Base-by-base conservation (phyloP, 257 asterid species). In the Nicotiana sylvestris region DNA sequence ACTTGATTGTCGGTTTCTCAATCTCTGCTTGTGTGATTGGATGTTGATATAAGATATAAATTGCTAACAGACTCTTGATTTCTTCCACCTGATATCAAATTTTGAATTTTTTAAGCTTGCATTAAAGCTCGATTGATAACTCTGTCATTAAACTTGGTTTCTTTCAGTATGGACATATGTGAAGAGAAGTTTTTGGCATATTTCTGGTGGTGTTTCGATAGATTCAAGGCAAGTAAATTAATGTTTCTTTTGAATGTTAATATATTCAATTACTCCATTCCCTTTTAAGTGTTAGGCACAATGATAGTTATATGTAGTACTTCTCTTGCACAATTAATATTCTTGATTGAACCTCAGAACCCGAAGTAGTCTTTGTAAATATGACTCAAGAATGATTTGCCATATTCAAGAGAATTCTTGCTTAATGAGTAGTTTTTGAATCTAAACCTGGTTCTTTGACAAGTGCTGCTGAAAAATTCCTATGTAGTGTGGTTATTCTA, bases 191-290 rank as follows among this genome's bases (percentile, higher is more conserved):
- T 95, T 87, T 86, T 95, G 91, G 91, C 89, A 64, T 93, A 93
- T 89, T 95, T 95, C 85, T 95, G 99, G 99, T 93, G 98, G 98
- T 95, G 95, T 86, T 95, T 88, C 86, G 92, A 93, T 84, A 91
- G 93, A 86, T 82, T 93, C 72, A 93, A 93, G 97, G 99, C 88
- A 90, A 82, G 95, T 83, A 58, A 62, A 77, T 76, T 39, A 32
- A 66, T 49, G 33, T 66, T 82, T 46, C 69, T 35, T 76, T 76
- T 43, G 46, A 74, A 15, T 51, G 43, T 29, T 9, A 51, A 51
- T 43, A 49, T 49, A 29, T 76, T 53, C 15, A 25, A 51, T 49
- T 11, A 74, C 6, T 74, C 62, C 80, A 74, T 27, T 57, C 43
- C 15, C 2, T 43, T 3, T 72, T 49, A 27, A 27, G 80, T 49